Base-by-base conservation (phyloP, 768 basidiomycete species). In the Suillus plorans region DNA sequence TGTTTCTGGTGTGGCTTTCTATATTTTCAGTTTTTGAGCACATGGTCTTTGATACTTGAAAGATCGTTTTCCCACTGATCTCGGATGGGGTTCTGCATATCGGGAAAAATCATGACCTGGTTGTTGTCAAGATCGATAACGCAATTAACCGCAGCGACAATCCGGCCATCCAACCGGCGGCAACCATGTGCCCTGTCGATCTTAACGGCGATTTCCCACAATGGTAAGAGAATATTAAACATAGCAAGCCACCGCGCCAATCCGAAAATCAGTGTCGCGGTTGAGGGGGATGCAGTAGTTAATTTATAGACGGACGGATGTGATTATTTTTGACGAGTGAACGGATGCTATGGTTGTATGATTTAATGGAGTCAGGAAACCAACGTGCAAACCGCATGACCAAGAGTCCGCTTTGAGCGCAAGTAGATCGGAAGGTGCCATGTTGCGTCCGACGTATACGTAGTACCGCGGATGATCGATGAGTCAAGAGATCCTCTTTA, bases 381-480 rank as follows among this genome's bases (percentile, higher is more conserved):
- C 61, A 39, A 13, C 16, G 52, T 37, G 61, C 52, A 5, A 55
- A 4, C 25, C 0, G 9, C 25, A 41, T 66, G 55, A 62, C 64
- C 52, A 63, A 69, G 12, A 12, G 41, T 71, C 73, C 73, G 74
- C 66, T 65, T 60, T 31, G 66, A 63, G 66, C 72, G 72, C 73
- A 28, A 20, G 2, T 28, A 41, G 39, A 42, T 59, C 57, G 39
- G 57, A 59, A 59, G 9, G 25, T 25, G 37, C 8, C 16, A 36
- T 55, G 22, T 2, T 39, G 22, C 1, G 25, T 41, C 36, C 37
- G 50, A 28, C 7, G 37, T 34, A 36, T 62, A 25, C 59, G 56
- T 42, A 53, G 57, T 2, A 59, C 58, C 58, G 58, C 58, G 58
- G 58, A 42, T 42, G 25, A 53, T 36, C 31, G 31, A 31, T 31